These are phyloP conservation scores for Aspergillus bertholletiae DNA, from an alignment of 495 filamentous ascomycete species.

Conservation along the genomic window DNA sequence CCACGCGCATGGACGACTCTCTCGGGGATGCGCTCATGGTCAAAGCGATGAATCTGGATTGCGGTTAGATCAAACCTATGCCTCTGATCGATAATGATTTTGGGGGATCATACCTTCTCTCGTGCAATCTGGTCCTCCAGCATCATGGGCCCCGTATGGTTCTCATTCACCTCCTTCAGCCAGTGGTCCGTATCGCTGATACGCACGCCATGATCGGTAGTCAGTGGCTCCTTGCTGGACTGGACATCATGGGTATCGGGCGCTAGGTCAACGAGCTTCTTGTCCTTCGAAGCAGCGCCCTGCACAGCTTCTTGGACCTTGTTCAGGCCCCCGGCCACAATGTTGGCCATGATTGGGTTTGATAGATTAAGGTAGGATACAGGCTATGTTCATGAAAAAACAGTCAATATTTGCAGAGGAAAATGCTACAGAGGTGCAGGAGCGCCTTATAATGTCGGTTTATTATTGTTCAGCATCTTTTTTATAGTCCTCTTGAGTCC, in stretches of 20 bases:
- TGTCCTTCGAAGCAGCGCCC: constrained; percentile 22
- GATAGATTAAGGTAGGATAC: neutral
- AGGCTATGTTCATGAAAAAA: neutral
- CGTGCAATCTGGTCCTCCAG: constrained; percentile 78
- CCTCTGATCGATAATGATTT: neutral
- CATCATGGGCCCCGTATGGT: constrained; percentile 28
- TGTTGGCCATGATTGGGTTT: constrained; percentile 19
- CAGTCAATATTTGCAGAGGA: no score
- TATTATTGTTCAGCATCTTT: no score
- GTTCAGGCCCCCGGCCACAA: constrained; percentile 24
- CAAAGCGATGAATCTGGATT: constrained; percentile 71
- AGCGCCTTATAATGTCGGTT: no score
- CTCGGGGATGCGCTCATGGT: constrained; percentile 86
- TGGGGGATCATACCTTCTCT: constrained; percentile 59
- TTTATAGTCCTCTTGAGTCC: no score
- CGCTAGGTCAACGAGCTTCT: constrained; percentile 18
- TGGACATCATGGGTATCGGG: constrained; percentile 8
- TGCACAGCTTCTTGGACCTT: constrained; percentile 28
- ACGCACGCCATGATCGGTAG: constrained; percentile 69
- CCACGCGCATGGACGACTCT: constrained; percentile 88
- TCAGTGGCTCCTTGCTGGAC: constrained; percentile 20
- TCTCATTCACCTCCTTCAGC: constrained; percentile 54
- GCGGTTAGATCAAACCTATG: neutral
- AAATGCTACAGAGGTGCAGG: no score
- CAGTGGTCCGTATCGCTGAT: constrained; percentile 71